Evolutionary conservation across 1,139 yeast genomes (phyloP).

Genomic region (Yamadazyma conglobata): DNA sequence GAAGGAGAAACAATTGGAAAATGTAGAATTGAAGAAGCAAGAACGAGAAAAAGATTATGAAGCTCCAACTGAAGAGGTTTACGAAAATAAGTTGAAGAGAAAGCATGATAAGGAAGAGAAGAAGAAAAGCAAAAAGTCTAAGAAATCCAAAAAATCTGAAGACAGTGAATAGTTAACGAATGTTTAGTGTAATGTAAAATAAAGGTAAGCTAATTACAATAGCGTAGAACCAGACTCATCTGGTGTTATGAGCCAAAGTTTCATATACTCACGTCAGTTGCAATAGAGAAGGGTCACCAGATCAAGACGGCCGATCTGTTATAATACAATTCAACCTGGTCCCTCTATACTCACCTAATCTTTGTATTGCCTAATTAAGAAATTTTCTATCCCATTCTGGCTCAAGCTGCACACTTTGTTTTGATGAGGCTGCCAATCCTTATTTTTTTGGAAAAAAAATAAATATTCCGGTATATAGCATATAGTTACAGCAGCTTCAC

Average conservation of each 20-base stretch:
- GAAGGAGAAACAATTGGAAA: slow-evolving; percentile 72
- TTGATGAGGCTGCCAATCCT: slow-evolving; percentile 3
- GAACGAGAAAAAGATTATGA: slow-evolving; percentile 77
- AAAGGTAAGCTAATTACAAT: not conserved
- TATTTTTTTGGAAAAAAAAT: slow-evolving; percentile 4
- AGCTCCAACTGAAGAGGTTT: slow-evolving; percentile 78
- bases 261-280: too few relatives aligned
- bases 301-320: too few relatives aligned
- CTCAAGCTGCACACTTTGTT: slow-evolving; percentile 1
- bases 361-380: not conserved
- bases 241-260: not conserved
- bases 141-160: slow-evolving; percentile 15
- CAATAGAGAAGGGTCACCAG: too few relatives aligned
- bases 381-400: not conserved
- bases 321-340: too few relatives aligned
- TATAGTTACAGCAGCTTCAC: too few relatives aligned
- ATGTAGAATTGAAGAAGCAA: slow-evolving; percentile 58
- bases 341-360: too few relatives aligned
- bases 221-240: not conserved
- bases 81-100: slow-evolving; percentile 30
- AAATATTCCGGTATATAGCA: slow-evolving; percentile 6
- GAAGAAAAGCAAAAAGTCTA: slow-evolving; percentile 21
- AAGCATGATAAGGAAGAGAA: slow-evolving; percentile 17
- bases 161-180: too few relatives aligned
- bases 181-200: not conserved